Conservation (phyloP, 441 rosid genomes). For the Syzygium malaccense region DNA sequence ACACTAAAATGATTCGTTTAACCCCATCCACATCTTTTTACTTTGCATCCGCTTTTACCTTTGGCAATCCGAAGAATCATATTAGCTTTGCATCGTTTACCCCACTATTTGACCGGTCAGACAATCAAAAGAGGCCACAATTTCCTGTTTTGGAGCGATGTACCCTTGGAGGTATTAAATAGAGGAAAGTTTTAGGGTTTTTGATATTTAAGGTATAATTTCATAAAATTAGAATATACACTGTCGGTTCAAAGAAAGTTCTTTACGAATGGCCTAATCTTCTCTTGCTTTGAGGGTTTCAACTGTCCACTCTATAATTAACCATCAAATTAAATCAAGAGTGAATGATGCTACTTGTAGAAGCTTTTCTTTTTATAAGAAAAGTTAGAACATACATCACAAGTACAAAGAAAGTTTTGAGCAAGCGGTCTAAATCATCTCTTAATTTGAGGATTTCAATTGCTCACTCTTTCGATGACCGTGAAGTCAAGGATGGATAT, state of each 20-base stretch:
- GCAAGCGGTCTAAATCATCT: background rate
- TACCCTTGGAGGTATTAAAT: background rate
- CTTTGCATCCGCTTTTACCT: background rate
- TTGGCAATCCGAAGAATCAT: background rate
- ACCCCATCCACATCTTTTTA: background rate
- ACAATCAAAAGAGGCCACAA: background rate
- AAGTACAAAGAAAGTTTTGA: background rate
- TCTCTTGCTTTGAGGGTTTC: background rate
- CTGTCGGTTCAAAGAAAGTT: background rate
- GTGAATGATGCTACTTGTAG: background rate
- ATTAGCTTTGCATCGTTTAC: background rate
- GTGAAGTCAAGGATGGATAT: background rate
- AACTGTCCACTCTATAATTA: background rate
- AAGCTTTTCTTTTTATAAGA: background rate
- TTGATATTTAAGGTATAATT: background rate
- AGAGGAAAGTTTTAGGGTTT: background rate
- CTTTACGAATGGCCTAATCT: background rate
- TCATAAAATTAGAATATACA: background rate
- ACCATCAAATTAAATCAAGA: background rate
- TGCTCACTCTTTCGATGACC: background rate
- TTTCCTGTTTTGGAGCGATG: background rate
- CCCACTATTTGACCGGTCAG: background rate
- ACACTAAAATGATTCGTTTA: background rate
- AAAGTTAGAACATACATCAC: background rate
- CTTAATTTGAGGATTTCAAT: background rate